phyloP scores from a whole-genome alignment of 257 asterid genomes.

The Solanum sitiens region DNA sequence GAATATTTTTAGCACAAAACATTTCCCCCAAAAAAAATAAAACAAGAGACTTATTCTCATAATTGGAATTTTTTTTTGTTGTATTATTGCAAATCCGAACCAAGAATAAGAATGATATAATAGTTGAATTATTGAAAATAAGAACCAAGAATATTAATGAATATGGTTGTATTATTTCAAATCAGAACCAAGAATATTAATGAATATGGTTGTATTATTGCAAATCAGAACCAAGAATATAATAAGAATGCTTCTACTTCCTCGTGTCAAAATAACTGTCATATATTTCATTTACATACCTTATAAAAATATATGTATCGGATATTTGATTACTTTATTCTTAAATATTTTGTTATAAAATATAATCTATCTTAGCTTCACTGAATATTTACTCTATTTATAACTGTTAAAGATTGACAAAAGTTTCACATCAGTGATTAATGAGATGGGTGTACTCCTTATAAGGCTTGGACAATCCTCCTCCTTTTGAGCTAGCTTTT shows the following conservation, averaged over 20 bases:
- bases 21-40: neutral
- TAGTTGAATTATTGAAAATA: neutral
- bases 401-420: too few relatives aligned
- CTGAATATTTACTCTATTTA: neutral
- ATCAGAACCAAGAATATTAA: neutral
- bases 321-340: neutral
- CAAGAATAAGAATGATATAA: neutral
- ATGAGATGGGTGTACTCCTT: accelerated
- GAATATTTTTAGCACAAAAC: neutral
- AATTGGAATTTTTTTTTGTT: neutral
- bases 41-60: neutral
- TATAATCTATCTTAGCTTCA: neutral
- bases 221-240: neutral
- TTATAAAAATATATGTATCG: neutral
- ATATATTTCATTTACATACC: neutral
- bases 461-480: too few relatives aligned
- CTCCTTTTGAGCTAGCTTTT: too few relatives aligned
- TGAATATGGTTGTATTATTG: neutral
- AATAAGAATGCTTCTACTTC: neutral
- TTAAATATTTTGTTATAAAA: too few relatives aligned
- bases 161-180: neutral
- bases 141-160: neutral
- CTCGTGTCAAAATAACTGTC: neutral
- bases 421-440: too few relatives aligned
- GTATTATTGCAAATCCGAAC: neutral